Conservation (phyloP, 257 asterid species). For the Jacaranda mimosifolia region DNA sequence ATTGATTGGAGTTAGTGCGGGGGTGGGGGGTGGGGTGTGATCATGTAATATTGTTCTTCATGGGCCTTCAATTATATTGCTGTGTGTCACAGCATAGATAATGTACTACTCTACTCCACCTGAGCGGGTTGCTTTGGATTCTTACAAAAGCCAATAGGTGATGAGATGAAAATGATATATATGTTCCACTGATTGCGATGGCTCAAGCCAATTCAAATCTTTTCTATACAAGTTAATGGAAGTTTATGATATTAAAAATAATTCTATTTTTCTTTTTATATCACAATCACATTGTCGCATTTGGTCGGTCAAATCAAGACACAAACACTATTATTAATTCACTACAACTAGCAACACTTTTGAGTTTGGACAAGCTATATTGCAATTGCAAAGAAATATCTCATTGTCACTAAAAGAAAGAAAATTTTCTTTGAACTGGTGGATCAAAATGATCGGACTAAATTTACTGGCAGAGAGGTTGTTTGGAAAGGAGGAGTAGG, state of each 20-base stretch:
- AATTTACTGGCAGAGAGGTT: background rate
- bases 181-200: slow-evolving; percentile 27
- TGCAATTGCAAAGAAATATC: slow-evolving; percentile 18
- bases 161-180: background rate
- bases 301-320: slow-evolving; percentile 25
- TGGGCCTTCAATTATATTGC: slow-evolving; percentile 15
- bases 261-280: background rate
- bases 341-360: no score
- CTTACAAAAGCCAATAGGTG: slow-evolving; percentile 32
- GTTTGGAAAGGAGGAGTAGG: background rate
- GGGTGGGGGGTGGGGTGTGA: no score
- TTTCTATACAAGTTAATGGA: background rate
- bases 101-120: background rate
- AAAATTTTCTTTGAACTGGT: background rate
- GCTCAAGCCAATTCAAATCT: background rate
- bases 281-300: background rate
- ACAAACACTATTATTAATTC: slow-evolving; percentile 15
- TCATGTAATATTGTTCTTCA: no score
- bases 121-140: slow-evolving; percentile 47
- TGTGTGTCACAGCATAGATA: background rate
- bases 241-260: no score
- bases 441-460: background rate
- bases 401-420: slow-evolving; percentile 19
- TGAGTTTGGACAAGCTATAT: background rate
- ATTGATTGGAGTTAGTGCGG: background rate